Base-by-base conservation (phyloP, 495 filamentous ascomycete species). In the Durotheca rogersii region DNA sequence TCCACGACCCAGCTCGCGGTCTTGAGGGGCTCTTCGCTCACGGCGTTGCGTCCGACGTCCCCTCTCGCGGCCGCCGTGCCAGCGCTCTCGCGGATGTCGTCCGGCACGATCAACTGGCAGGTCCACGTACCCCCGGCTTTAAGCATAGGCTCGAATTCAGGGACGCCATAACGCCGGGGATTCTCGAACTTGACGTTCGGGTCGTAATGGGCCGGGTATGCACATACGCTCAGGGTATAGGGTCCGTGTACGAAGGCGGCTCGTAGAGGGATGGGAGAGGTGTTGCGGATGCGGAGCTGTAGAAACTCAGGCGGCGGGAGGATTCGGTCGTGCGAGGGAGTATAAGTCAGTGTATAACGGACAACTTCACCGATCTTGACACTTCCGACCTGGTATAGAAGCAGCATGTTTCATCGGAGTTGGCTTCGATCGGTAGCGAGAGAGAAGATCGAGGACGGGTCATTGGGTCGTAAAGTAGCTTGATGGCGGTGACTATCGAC, bases 191-290 rank as follows among this genome's bases (percentile, higher is more conserved):
- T 87, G 51, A 72, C 67, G 63, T 95, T 87, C 3, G 90, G 89
- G 58, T 88, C 80, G 67, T 90, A 96, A 29, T 75, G 78, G 0
- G 83, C 74, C 3, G 90, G 89, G 59, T 90, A 92, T 12, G 90
- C 86, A 31, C 92, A 83, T 6, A 90, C 81, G 54, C 90, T 88
- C 6, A 97, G 77, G 1, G 83, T 95, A 67, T 98, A 98, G 1
- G 93, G 93, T 0, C 93, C 93, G 68, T 95, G 93, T 31, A 98
- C 81, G 63, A 96, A 98, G 29, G 93, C 93, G 37, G 93, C 93
- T 56, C 93, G 88, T 9, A 97, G 74, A 3, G 93, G 84, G 47
- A 92, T 87, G 10, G 90, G 84, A 15, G 88, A 91, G n/a, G 86
- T 88, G 60, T 98, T 98, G 60, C 86, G 90, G 64, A 98, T 82